phyloP scores from a whole-genome alignment of 129 eudicot genomes.

The Lonicera japonica region DNA sequence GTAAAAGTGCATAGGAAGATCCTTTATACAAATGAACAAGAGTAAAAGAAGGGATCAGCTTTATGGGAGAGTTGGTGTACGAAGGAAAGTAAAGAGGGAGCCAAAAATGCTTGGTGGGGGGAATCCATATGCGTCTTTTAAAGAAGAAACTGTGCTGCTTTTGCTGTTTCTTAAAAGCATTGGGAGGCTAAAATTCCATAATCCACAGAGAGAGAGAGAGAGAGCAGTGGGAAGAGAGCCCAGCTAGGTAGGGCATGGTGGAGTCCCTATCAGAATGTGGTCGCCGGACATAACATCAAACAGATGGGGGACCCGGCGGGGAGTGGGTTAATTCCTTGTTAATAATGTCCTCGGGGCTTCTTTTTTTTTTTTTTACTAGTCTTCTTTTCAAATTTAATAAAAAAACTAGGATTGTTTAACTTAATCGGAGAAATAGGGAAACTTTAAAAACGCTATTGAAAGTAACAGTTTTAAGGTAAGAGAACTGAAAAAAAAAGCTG shows the following conservation, averaged over 20 bases:
- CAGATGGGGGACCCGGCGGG: not conserved
- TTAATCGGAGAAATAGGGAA: too few relatives aligned
- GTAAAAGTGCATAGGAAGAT: not conserved
- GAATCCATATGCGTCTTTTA: not conserved
- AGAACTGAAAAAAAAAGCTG: too few relatives aligned
- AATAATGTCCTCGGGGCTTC: too few relatives aligned
- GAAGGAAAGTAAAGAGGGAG: not conserved
- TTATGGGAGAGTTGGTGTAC: not conserved
- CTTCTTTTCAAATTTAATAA: too few relatives aligned
- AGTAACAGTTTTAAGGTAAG: too few relatives aligned
- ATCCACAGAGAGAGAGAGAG: constrained; percentile 2
- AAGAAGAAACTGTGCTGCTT: constrained; percentile 5
- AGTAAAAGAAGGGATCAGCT: not conserved
- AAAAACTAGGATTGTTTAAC: too few relatives aligned
- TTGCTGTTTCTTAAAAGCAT: constrained; percentile 18
- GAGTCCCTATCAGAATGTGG: constrained; percentile 2
- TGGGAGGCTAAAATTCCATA: constrained; percentile 38
- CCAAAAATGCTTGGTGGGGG: too few relatives aligned
- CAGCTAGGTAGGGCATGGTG: not conserved
- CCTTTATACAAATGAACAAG: not conserved
- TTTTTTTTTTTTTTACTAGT: too few relatives aligned
- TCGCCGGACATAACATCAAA: not conserved
- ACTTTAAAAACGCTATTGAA: too few relatives aligned
- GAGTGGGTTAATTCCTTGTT: too few relatives aligned
- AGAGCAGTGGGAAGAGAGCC: constrained; percentile 10